These are phyloP conservation scores for Darksidea phi DNA, from an alignment of 495 filamentous ascomycete species.

Conservation along the genomic window DNA sequence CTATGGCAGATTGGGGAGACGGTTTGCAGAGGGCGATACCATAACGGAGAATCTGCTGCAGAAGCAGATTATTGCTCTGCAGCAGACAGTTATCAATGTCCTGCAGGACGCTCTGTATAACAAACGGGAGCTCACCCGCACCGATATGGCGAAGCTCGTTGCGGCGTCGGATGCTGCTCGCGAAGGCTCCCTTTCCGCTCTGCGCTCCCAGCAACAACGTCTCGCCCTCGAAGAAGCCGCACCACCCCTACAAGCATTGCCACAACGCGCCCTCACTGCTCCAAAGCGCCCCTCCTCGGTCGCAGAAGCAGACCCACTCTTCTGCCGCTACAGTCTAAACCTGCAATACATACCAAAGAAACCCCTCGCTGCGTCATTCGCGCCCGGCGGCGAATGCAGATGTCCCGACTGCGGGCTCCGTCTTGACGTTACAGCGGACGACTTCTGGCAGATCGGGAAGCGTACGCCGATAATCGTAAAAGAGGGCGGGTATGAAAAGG, in stretches of 20 bases:
- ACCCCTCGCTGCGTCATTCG: constrained; percentile 33
- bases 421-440: constrained; percentile 21
- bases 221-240: constrained; percentile 15
- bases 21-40: constrained; percentile 38
- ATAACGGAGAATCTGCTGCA: constrained; percentile 42
- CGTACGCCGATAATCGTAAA: constrained; percentile 21
- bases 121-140: constrained; percentile 31
- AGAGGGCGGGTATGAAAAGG: constrained; percentile 27
- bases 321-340: constrained; percentile 39
- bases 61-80: constrained; percentile 40
- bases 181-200: constrained; percentile 38
- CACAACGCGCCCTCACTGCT: constrained; percentile 13
- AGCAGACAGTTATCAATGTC: constrained; percentile 42
- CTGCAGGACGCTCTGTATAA: constrained; percentile 40
- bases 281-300: constrained; percentile 15
- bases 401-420: constrained; percentile 33
- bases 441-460: constrained; percentile 38
- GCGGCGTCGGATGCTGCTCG: constrained; percentile 37
- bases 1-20: constrained; percentile 33
- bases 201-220: constrained; percentile 33
- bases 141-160: constrained; percentile 37
- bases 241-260: not conserved
- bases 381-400: constrained; percentile 27
- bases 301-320: constrained; percentile 28
- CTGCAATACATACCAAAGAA: constrained; percentile 34